A percentile compares a stretch with the other conserved stretches of the same genome.
Evolutionary conservation across 306 rosid genomes (phyloP).

Genomic region (Hippophae rhamnoides): DNA sequence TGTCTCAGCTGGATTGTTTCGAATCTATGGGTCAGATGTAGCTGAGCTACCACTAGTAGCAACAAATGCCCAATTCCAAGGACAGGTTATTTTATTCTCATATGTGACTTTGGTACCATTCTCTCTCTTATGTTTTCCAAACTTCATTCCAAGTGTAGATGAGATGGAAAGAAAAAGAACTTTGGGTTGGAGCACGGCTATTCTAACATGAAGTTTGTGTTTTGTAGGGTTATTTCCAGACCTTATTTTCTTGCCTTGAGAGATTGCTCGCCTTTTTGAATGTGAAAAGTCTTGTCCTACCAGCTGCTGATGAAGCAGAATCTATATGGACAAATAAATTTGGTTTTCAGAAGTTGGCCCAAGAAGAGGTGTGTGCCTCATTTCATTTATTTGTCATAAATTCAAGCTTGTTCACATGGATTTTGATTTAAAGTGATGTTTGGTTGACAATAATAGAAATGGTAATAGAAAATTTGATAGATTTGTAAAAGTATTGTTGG

Average conservation of each 20-base stretch:
- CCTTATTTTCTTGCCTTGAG: conserved; percentile 58
- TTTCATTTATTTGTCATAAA: neutral
- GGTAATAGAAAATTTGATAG: too few species aligned
- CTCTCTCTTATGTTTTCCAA: neutral
- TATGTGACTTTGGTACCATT: neutral
- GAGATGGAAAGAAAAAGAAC: neutral
- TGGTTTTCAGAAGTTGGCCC: conserved; percentile 39
- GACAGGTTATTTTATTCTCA: conserved; percentile 48
- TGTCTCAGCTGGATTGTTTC: conserved; percentile 78
- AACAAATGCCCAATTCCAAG: conserved; percentile 57
- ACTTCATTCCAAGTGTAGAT: neutral
- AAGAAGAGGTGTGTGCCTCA: conserved; percentile 35
- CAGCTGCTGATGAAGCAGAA: conserved; percentile 59
- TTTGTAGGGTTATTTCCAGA: conserved; percentile 65
- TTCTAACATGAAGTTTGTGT: neutral
- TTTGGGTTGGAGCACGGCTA: neutral
- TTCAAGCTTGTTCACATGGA: conserved; percentile 1
- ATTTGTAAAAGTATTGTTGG: too few species aligned
- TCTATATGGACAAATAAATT: conserved; percentile 65
- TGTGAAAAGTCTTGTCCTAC: conserved; percentile 51
- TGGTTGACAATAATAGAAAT: too few species aligned
- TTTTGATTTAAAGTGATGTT: too few species aligned
- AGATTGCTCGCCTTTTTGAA: conserved; percentile 39
- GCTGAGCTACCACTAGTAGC: conserved; percentile 98
- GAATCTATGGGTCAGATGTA: conserved; percentile 73